Conservation (phyloP, 208 protist species). For the Acanthamoeba healyi region DNA sequence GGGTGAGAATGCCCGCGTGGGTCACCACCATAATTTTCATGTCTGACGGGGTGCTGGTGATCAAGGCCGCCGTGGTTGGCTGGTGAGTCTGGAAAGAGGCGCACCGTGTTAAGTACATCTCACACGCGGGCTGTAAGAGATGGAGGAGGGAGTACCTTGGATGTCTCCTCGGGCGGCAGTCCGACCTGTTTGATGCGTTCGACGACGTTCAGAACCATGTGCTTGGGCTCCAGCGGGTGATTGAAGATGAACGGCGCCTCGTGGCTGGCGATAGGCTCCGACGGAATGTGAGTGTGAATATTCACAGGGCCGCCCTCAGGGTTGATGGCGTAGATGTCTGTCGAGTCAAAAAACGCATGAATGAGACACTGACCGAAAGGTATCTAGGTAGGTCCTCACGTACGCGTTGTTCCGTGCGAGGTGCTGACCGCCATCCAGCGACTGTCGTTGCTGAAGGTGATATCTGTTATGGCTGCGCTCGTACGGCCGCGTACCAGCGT, state of each 20-base stretch:
- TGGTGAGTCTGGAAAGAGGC: background rate
- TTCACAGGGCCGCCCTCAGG: conserved; percentile 70
- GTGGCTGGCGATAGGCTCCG: conserved; percentile 32
- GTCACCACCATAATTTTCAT: conserved; percentile 52
- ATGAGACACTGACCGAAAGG: background rate
- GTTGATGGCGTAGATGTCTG: conserved; percentile 70
- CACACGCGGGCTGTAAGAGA: background rate
- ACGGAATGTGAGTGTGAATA: conserved; percentile 70
- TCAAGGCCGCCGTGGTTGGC: conserved; percentile 8
- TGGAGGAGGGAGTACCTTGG: background rate
- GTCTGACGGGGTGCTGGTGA: background rate
- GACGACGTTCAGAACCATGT: conserved; percentile 23
- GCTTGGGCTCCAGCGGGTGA: conserved; percentile 5
- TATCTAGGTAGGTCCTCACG: background rate
- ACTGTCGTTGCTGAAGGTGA: conserved; percentile 71
- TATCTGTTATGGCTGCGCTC: background rate
- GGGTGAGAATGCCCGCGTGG: conserved; percentile 40
- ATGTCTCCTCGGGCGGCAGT: background rate
- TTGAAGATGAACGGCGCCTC: conserved; percentile 68
- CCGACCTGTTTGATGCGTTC: conserved; percentile 32
- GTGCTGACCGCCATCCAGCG: conserved; percentile 59
- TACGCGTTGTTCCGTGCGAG: conserved; percentile 58
- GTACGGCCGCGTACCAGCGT: background rate
- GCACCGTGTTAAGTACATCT: background rate
- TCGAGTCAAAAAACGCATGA: background rate